These are phyloP conservation scores for Gamsiella multidivaricata DNA, from an alignment of 192 early-diverging fungal species.

Conservation along the genomic window DNA sequence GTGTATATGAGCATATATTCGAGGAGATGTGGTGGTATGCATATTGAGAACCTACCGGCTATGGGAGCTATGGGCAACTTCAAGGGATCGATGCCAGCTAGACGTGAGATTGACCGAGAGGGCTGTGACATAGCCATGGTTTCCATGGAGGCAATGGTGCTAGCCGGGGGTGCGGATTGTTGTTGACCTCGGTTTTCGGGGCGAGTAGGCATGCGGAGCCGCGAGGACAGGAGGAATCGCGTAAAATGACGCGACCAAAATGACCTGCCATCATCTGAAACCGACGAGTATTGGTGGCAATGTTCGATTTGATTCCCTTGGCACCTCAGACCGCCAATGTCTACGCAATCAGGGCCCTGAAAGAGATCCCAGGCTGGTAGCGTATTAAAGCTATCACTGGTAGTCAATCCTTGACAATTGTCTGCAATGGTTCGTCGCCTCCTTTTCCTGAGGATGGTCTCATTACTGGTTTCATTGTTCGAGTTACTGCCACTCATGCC, in stretches of 20 bases:
- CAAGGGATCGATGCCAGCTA: too few species aligned
- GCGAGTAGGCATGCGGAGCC: neutral
- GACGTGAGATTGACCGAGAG: neutral
- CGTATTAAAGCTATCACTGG: neutral
- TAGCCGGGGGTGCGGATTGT: neutral
- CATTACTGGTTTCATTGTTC: neutral
- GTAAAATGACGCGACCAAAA: slow-evolving; percentile 19
- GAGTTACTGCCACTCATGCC: neutral
- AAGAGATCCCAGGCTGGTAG: neutral
- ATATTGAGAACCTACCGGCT: too few species aligned
- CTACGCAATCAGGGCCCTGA: neutral
- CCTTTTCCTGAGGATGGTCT: slow-evolving; percentile 20
- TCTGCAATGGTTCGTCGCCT: slow-evolving; percentile 16
- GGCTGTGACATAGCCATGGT: too few species aligned
- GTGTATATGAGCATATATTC: too few species aligned
- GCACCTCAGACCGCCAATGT: neutral
- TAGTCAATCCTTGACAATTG: neutral
- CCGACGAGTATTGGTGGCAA: neutral
- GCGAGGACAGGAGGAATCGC: neutral
- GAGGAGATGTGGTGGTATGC: too few species aligned
- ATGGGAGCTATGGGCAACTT: too few species aligned
- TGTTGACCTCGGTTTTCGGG: too few species aligned
- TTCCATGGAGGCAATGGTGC: neutral
- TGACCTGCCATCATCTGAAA: neutral
- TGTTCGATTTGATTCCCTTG: neutral